Conservation (phyloP, 2,329 filamentous ascomycete genomes). For the Colletotrichum sp. region DNA sequence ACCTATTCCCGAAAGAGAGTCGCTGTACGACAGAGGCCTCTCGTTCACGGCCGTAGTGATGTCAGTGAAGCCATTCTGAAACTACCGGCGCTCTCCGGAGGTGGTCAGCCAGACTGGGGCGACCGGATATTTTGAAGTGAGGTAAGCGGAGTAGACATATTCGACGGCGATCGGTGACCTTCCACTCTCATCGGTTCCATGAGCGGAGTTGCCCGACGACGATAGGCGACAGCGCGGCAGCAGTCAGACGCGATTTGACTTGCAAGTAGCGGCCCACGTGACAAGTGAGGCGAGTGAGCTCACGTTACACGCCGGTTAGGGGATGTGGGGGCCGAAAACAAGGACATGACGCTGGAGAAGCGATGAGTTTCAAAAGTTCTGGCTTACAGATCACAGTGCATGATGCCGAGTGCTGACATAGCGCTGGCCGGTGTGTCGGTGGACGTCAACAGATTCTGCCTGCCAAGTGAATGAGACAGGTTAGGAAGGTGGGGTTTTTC, state of each 20-base stretch:
- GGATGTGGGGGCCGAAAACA: background rate
- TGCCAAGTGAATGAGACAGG: background rate
- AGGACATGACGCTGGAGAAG: background rate
- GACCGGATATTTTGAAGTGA: background rate
- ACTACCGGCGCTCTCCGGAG: background rate
- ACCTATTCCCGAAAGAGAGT: background rate
- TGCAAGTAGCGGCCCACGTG: background rate
- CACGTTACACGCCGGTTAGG: background rate
- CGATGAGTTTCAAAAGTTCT: background rate
- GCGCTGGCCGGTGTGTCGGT: background rate
- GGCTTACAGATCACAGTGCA: slow-evolving; percentile 14
- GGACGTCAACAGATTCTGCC: background rate
- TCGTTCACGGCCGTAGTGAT: background rate
- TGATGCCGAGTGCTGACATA: slow-evolving; percentile 7
- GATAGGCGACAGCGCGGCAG: background rate
- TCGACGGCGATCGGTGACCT: background rate
- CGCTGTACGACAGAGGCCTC: background rate
- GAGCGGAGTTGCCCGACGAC: background rate
- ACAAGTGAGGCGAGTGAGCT: background rate
- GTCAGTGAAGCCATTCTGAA: background rate
- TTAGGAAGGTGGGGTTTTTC: background rate
- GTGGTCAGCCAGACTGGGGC: background rate
- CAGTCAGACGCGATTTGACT: background rate
- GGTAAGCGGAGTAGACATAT: background rate
- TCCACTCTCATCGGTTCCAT: background rate